These are phyloP conservation scores for Alternaria panax DNA, from an alignment of 2,329 filamentous ascomycete genomes.

Conservation along the genomic window DNA sequence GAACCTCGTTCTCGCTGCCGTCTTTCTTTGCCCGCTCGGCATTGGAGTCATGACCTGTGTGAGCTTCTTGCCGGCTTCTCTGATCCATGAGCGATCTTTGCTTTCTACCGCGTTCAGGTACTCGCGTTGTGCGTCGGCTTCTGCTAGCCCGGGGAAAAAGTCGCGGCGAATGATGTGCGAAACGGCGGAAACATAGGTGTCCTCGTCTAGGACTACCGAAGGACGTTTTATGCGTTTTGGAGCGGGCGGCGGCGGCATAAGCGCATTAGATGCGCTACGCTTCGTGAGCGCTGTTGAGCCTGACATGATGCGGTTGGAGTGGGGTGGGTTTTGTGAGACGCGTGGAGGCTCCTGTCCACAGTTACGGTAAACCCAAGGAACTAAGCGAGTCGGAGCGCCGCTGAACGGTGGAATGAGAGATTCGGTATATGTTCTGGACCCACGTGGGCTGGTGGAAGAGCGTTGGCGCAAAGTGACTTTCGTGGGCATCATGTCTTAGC, in stretches of 20 bases:
- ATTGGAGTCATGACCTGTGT: conserved; percentile 82
- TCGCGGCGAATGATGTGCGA: conserved; percentile 95
- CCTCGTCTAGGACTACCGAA: conserved; percentile 87
- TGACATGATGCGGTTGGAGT: conserved; percentile 27
- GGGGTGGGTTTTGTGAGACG: neutral
- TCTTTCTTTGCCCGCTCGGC: conserved; percentile 54
- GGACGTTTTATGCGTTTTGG: conserved; percentile 92
- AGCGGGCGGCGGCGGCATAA: conserved; percentile 88
- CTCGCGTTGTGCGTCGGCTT: conserved; percentile 86
- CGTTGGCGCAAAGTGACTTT: conserved; percentile 23
- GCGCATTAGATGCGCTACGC: conserved; percentile 67
- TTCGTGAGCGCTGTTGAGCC: conserved; percentile 71
- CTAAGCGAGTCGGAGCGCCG: neutral
- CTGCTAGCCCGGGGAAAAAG: conserved; percentile 91
- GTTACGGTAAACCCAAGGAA: neutral
- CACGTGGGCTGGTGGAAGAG: conserved; percentile 4
- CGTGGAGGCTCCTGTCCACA: neutral
- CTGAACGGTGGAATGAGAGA: neutral
- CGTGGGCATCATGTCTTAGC: conserved; percentile 24
- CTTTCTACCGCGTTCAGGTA: conserved; percentile 92
- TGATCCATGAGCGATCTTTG: conserved; percentile 84
- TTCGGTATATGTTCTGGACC: conserved; percentile 1
- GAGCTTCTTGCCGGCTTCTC: conserved; percentile 71
- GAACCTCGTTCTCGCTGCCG: conserved; percentile 39
- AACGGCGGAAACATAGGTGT: conserved; percentile 87